Evolutionary conservation across 106 monocot genomes (phyloP), one percentile per base, ranked within the genome.

Genomic region (Cymbidium sinense): DNA sequence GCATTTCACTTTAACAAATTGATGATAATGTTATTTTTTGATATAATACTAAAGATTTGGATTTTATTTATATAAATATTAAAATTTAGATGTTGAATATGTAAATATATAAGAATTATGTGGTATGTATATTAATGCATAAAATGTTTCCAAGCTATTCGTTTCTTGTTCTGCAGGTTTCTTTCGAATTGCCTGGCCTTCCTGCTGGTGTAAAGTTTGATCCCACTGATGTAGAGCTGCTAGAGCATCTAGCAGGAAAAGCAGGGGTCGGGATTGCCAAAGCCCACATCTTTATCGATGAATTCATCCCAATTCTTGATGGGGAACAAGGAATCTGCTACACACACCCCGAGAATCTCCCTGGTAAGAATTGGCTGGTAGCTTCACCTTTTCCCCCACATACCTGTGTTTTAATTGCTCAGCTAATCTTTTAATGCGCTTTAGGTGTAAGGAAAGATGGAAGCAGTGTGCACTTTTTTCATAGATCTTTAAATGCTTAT

Each of bases 181-280:
- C 88, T 79, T 70, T 88, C 61, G 91, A 91, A 78, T 94, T 93
- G 96, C 96, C 93, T 34, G 96, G 96, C 30, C 83, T 98, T 55
- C 94, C 96, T 70, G 93, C 90, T 77, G 96, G 96, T 73, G 96
- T 94, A 52, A 94, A 92, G 83, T 98, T 98, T 86, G 96, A 98
- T 81, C 96, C 96, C 62, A 86, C 93, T 37, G 96, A 94, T 84
- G 34, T 75, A 47, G 88, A 98, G 69, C 86, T 98, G 64, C 47
- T 98, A 34, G 86, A 90, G 73, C 96, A 98, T 85, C 82, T 98
- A 64, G 91, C 89, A 47, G 88, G 87, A 78, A 98, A 94, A 79
- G 70, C 84, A 78, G 96, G 88, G 17, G 5, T 86, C 19, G 80
- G 74, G 10, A 84, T 82, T 76, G 88, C 84, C 67, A 88, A 87